Evolutionary conservation across 495 filamentous ascomycete genomes (phyloP), one percentile per base, ranked within the genome.

Genomic region (Clavariopsis aquatica): DNA sequence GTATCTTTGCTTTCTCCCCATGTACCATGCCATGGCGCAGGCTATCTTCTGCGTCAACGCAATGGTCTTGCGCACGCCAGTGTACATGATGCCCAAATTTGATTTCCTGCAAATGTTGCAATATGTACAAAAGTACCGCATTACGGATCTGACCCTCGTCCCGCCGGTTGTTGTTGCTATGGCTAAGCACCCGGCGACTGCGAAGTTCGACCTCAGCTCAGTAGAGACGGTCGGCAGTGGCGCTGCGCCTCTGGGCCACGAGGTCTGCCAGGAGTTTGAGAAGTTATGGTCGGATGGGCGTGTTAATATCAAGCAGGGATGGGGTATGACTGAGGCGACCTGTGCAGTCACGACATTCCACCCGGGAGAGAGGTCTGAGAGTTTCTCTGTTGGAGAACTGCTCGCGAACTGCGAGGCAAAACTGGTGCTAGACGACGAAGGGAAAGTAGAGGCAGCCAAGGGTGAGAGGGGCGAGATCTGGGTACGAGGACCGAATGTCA

Each of bases 251-350:
- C 60, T 69, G 6, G 82, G 83, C 0, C 68, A 77, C n/a, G 89
- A 90, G 71, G 74, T 87, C n/a, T 79, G 77, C 68, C 76, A 77
- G 0, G 84, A 87, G 55, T 79, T 84, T 36, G 77, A 85, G 70
- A 81, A 78, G 61, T 65, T 87, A 22, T 86, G 87, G 79, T 81
- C 81, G 3, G 74, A 76, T 12, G 81, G 82, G 23, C 74, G 78
- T 24, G 72, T 88, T 20, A 62, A 66, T 13, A 71, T 93, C 8
- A 89, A 85, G 55, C 91, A 95, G 70, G 91, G 89, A 0, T 95
- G 89, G 87, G 91, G 91, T 6, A 90, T 93, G 86, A 93, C 89
- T 0, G 89, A 92, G 81, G 70, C 84, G 9, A 92, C 89, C 0
- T 92, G 89, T 69, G 82, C 84, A 1, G 72, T 80, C 20, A 78